Evolutionary conservation across 2,329 filamentous ascomycete genomes (phyloP), one percentile per base, ranked within the genome.

Genomic region (Pyricularia grisea): DNA sequence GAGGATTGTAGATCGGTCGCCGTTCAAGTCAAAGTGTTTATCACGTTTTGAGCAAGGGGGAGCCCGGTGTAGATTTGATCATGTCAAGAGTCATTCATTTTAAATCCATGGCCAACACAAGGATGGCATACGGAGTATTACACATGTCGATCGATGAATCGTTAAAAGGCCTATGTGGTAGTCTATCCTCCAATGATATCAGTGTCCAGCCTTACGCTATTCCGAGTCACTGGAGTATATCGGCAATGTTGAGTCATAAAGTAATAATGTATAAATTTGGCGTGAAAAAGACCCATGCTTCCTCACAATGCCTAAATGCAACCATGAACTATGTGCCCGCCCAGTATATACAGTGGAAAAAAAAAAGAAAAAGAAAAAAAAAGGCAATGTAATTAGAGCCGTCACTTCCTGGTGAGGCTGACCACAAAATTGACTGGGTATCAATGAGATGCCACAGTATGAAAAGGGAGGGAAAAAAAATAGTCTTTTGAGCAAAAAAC

Each of bases 231-330:
- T 88, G 85, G n/a, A n/a, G n/a, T n/a, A 2, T 1, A 87, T 83
- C 14, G 81, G 82, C 74, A 85, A 85, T 85, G 20, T 84, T 83
- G 66, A 87, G 71, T 2, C 84, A 87, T 20, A 36, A 85, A 79
- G 72, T 82, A 82, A 85, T 85, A 87, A 85, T 88, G 76, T 82
- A 74, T 75, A 87, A 87, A 82, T 79, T 36, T 36, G 33, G 33
- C 68, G 83, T 79, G 73, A 86, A 87, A 69, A 83, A 79, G 6
- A 36, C 33, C 33, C 33, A 14, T 80, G 71, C 14, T 82, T 82
- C 31, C 82, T 82, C 70, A 86, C 83, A 74, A 86, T 86, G 69
- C 84, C 85, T 20, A 82, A 84, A 87, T 87, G 69, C 84, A 86
- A 31, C 81, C 70, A 87, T 85, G 71, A 63, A 14, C 23, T 63